phyloP scores from a whole-genome alignment of 1,284 basidiomycete species.

The Cryptococcus floricola region DNA sequence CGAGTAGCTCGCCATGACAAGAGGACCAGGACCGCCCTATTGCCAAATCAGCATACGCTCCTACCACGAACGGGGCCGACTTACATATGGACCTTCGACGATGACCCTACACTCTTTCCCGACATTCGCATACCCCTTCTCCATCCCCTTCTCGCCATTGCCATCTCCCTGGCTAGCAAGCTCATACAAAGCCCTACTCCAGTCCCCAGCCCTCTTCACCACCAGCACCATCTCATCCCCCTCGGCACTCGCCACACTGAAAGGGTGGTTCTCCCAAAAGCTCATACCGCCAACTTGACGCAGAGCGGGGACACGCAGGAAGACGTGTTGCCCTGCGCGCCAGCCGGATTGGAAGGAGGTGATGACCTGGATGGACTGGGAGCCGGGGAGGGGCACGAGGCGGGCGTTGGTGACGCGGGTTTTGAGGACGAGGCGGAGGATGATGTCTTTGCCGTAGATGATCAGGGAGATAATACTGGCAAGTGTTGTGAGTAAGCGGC shows the following conservation, averaged over 20 bases:
- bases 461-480: slow-evolving; percentile 57
- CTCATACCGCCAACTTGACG: slow-evolving; percentile 18
- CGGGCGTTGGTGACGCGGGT: slow-evolving; percentile 36
- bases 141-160: slow-evolving; percentile 5
- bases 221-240: slow-evolving; percentile 40
- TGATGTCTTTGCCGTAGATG: slow-evolving; percentile 39
- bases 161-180: slow-evolving; percentile 9
- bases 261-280: slow-evolving; percentile 54
- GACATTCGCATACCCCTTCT: neutral
- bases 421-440: slow-evolving; percentile 33
- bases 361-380: slow-evolving; percentile 32
- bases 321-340: slow-evolving; percentile 50
- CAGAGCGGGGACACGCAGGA: slow-evolving; percentile 41
- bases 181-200: slow-evolving; percentile 39
- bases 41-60: neutral
- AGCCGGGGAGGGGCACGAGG: slow-evolving; percentile 33
- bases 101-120: slow-evolving; percentile 7
- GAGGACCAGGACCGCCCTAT: slow-evolving; percentile 9
- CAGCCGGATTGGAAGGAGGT: slow-evolving; percentile 44
- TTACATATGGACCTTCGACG: slow-evolving; percentile 11
- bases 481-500: neutral
- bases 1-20: slow-evolving; percentile 5
- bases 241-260: slow-evolving; percentile 48
- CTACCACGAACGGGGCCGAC: neutral
- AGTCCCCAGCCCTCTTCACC: slow-evolving; percentile 42